A percentile compares a stretch with the other conserved stretches of the same genome.
These are phyloP conservation scores for Hypoxylon sp. DNA, from an alignment of 2,329 filamentous ascomycete genomes.

Conservation along the genomic window DNA sequence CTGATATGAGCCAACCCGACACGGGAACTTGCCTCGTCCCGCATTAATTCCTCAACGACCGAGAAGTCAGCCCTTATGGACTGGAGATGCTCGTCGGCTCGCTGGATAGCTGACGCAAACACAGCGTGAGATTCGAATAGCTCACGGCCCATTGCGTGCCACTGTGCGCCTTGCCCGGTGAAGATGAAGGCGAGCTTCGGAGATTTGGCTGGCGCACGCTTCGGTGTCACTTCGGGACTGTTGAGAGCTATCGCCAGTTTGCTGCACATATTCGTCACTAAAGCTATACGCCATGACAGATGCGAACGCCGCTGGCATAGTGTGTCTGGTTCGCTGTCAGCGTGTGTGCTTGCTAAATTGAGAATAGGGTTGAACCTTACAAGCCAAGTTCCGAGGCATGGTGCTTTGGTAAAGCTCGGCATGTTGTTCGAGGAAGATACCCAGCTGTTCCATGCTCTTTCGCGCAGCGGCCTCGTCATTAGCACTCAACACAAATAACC, in stretches of 20 bases:
- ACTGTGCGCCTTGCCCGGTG: conserved; percentile 54
- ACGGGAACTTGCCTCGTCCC: conserved; percentile 36
- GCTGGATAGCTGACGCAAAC: conserved; percentile 35
- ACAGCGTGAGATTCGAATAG: conserved; percentile 41
- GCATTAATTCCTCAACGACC: conserved; percentile 41
- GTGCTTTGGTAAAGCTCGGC: conserved; percentile 43
- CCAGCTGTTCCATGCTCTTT: conserved; percentile 44
- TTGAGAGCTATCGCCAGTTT: conserved; percentile 44
- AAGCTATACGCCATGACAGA: conserved; percentile 43
- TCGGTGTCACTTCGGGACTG: conserved; percentile 41
- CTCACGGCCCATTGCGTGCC: conserved; percentile 51
- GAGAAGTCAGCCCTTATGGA: conserved; percentile 43
- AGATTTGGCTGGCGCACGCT: conserved; percentile 32
- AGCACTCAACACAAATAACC: conserved; percentile 35
- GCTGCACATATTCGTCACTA: conserved; percentile 37
- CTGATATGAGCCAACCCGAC: conserved; percentile 47
- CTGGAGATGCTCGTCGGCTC: conserved; percentile 35
- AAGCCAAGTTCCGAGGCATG: conserved; percentile 47
- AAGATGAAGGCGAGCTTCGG: conserved; percentile 50
- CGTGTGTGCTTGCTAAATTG: background rate
- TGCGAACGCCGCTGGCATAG: conserved; percentile 48
- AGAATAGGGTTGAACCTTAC: conserved; percentile 22
- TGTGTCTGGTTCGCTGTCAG: conserved; percentile 40
- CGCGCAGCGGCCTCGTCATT: conserved; percentile 40
- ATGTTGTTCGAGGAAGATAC: conserved; percentile 44